Percentiles rank a stretch among this genome's conserved stretches.
Conservation (phyloP, 116 monocot species). For the Zostera marina region DNA sequence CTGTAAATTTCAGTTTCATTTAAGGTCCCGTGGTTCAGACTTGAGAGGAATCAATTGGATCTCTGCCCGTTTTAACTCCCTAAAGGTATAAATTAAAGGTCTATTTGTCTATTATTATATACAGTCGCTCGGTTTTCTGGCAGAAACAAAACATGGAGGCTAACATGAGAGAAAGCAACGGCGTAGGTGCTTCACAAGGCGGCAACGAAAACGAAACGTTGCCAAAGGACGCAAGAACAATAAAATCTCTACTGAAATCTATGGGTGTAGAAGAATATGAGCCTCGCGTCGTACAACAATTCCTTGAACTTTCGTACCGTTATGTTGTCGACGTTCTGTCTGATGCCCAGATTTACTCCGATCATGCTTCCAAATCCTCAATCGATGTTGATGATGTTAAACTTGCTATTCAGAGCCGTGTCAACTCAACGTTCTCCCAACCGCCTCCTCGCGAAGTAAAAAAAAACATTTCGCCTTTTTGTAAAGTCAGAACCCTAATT, state of each 20-base stretch:
- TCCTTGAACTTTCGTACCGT: constrained; percentile 83
- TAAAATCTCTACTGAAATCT: constrained; percentile 67
- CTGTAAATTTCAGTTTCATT: too few relatives aligned
- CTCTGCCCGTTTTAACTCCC: too few relatives aligned
- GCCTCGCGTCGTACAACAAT: constrained; percentile 73
- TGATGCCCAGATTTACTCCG: constrained; percentile 76
- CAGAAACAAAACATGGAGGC: too few relatives aligned
- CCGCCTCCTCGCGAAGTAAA: constrained; percentile 85
- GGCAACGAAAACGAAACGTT: constrained; percentile 35
- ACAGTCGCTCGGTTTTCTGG: too few relatives aligned
- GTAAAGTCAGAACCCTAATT: not conserved
- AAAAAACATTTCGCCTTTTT: not conserved
- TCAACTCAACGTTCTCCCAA: constrained; percentile 94
- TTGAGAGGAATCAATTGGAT: too few relatives aligned
- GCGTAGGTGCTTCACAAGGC: too few relatives aligned
- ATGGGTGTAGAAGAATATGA: constrained; percentile 88
- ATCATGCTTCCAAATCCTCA: constrained; percentile 64
- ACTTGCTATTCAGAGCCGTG: constrained; percentile 82
- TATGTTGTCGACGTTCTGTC: constrained; percentile 81
- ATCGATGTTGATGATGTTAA: constrained; percentile 84
- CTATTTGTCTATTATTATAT: too few relatives aligned
- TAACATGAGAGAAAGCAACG: too few relatives aligned
- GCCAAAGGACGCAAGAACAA: constrained; percentile 71
- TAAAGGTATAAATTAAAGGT: too few relatives aligned
- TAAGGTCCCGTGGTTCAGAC: too few relatives aligned